Evolutionary conservation across 208 protist genomes (phyloP).

Genomic region (Trypanosoma boissoni): DNA sequence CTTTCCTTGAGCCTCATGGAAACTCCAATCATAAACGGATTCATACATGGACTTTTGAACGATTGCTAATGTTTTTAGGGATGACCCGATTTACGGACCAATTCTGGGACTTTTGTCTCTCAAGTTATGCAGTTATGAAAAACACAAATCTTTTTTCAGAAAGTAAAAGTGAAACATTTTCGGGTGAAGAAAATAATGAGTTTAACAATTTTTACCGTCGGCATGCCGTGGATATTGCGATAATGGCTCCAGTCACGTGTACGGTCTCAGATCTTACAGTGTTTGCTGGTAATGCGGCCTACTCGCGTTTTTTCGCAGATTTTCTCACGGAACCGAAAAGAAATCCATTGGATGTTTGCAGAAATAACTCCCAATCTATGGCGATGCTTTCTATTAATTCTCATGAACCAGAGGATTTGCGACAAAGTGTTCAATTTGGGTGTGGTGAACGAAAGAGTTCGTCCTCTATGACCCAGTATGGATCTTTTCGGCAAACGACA

Average conservation of each 20-base stretch:
- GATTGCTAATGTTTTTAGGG: slow-evolving; percentile 3
- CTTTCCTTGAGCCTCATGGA: too few species aligned
- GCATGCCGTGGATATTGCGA: background rate
- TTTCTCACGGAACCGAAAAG: background rate
- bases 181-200: background rate
- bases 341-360: too few species aligned
- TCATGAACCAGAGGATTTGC: too few species aligned
- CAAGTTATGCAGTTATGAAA: background rate
- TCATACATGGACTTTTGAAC: background rate
- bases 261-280: slow-evolving; percentile 1
- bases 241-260: slow-evolving; percentile 4
- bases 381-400: too few species aligned
- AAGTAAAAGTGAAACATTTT: background rate
- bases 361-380: too few species aligned
- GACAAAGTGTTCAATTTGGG: too few species aligned
- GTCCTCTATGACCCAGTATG: too few species aligned
- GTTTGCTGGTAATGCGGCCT: slow-evolving; percentile 1
- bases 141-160: background rate
- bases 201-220: background rate
- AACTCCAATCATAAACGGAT: background rate
- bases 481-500: too few species aligned
- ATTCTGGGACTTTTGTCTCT: slow-evolving; percentile 6
- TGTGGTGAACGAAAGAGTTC: too few species aligned
- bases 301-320: slow-evolving; percentile 5
- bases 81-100: background rate